Conservation (phyloP, 495 filamentous ascomycete genomes). For the Podospora comata region DNA sequence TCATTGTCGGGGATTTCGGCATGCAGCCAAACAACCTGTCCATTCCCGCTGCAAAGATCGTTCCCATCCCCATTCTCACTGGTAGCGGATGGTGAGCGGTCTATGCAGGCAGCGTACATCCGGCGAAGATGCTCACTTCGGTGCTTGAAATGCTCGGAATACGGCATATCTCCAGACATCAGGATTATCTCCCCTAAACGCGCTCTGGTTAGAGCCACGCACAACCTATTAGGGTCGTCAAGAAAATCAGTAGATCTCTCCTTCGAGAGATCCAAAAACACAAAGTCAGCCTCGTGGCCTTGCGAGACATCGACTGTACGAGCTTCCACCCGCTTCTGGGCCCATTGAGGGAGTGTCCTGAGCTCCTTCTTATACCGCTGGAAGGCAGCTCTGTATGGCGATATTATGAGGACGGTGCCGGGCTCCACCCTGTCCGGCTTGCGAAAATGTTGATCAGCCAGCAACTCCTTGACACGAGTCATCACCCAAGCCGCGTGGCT, state of each 20-base stretch:
- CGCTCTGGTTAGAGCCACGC: slow-evolving; percentile 25
- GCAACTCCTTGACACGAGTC: slow-evolving; percentile 24
- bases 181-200: slow-evolving; percentile 25
- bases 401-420: slow-evolving; percentile 24
- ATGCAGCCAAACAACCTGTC: background rate
- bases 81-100: background rate
- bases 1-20: background rate
- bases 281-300: slow-evolving; percentile 30
- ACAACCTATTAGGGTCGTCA: slow-evolving; percentile 22
- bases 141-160: background rate
- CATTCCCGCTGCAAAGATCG: background rate
- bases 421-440: slow-evolving; percentile 19
- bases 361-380: slow-evolving; percentile 17
- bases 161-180: slow-evolving; percentile 20
- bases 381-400: slow-evolving; percentile 23
- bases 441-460: slow-evolving; percentile 15
- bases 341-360: slow-evolving; percentile 8
- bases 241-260: slow-evolving; percentile 15
- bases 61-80: background rate
- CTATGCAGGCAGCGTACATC: slow-evolving; percentile 2
- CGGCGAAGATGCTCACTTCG: slow-evolving; percentile 1
- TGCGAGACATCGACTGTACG: slow-evolving; percentile 28
- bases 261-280: slow-evolving; percentile 28
- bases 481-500: slow-evolving; percentile 30
- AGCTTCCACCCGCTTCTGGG: slow-evolving; percentile 22